phyloP scores from a whole-genome alignment of 371 early-diverging fungal species.

The Mortierella sp. region DNA sequence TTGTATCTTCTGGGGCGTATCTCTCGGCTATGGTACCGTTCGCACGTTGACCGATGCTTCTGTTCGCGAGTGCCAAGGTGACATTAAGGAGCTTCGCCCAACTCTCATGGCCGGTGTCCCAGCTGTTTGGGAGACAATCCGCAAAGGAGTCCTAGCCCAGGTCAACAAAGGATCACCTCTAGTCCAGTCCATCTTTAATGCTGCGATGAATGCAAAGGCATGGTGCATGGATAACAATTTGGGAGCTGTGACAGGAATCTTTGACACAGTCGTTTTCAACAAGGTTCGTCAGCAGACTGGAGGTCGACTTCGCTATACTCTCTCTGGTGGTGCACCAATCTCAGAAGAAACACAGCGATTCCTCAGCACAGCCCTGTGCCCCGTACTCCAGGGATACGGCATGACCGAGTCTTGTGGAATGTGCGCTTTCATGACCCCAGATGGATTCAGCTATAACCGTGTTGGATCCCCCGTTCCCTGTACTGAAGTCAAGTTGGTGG shows the following conservation, averaged over 20 bases:
- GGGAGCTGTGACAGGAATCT: slow-evolving; percentile 62
- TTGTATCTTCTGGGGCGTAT: slow-evolving; percentile 79
- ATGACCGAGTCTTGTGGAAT: slow-evolving; percentile 76
- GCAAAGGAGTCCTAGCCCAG: slow-evolving; percentile 84
- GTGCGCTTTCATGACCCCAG: slow-evolving; percentile 72
- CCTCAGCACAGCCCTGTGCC: slow-evolving; percentile 85
- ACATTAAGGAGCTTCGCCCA: slow-evolving; percentile 93
- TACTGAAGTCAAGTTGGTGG: slow-evolving; percentile 89
- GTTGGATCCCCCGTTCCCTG: slow-evolving; percentile 89
- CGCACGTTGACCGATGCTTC: slow-evolving; percentile 91
- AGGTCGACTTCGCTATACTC: slow-evolving; percentile 88
- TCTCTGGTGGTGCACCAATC: slow-evolving; percentile 96
- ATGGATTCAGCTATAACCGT: slow-evolving; percentile 67
- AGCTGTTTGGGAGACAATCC: slow-evolving; percentile 92
- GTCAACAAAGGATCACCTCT: slow-evolving; percentile 68
- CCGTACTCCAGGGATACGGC: slow-evolving; percentile 92
- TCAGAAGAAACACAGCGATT: slow-evolving; percentile 86
- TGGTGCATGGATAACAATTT: slow-evolving; percentile 65
- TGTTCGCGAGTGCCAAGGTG: slow-evolving; percentile 93
- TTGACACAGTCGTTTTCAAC: slow-evolving; percentile 90
- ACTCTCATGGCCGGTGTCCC: slow-evolving; percentile 96
- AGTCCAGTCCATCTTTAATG: slow-evolving; percentile 78
- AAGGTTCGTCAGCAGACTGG: slow-evolving; percentile 92
- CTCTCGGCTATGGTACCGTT: slow-evolving; percentile 91
- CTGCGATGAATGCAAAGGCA: slow-evolving; percentile 80